These are phyloP conservation scores for Chytriomyces confervae DNA, from an alignment of 192 early-diverging fungal genomes.

Conservation along the genomic window DNA sequence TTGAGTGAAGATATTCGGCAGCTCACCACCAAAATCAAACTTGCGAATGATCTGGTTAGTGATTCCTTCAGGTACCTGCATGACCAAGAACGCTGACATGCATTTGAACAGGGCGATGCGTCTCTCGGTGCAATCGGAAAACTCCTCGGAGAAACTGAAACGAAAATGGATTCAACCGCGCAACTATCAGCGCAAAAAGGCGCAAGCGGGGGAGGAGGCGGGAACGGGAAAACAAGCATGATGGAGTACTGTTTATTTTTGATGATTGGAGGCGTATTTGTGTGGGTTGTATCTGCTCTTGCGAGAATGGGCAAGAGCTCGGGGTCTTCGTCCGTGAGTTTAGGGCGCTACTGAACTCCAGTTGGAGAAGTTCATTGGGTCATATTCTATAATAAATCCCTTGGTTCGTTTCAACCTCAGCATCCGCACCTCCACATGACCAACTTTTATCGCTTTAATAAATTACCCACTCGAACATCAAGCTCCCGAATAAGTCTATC, in stretches of 20 bases:
- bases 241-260: not conserved
- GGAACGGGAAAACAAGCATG: not conserved
- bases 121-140: not conserved
- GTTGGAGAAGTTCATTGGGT: too few relatives aligned
- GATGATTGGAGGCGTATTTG: constrained; percentile 4
- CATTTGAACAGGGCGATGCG: not conserved
- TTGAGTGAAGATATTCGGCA: not conserved
- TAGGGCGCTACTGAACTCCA: not conserved
- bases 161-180: not conserved
- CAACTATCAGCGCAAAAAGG: not conserved
- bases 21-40: not conserved
- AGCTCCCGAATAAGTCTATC: constrained; percentile 55
- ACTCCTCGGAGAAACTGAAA: not conserved
- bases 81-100: too few relatives aligned
- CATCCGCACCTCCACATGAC: too few relatives aligned
- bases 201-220: not conserved
- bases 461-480: constrained; percentile 8
- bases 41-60: not conserved
- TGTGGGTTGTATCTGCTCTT: not conserved
- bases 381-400: too few relatives aligned
- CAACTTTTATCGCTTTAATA: too few relatives aligned
- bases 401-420: too few relatives aligned
- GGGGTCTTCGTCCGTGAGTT: not conserved
- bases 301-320: not conserved
- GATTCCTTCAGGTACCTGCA: too few relatives aligned